Percentiles rank a stretch among this genome's conserved stretches.
Evolutionary conservation across 2,329 filamentous ascomycete genomes (phyloP).

Genomic region (Cladosporium velox): DNA sequence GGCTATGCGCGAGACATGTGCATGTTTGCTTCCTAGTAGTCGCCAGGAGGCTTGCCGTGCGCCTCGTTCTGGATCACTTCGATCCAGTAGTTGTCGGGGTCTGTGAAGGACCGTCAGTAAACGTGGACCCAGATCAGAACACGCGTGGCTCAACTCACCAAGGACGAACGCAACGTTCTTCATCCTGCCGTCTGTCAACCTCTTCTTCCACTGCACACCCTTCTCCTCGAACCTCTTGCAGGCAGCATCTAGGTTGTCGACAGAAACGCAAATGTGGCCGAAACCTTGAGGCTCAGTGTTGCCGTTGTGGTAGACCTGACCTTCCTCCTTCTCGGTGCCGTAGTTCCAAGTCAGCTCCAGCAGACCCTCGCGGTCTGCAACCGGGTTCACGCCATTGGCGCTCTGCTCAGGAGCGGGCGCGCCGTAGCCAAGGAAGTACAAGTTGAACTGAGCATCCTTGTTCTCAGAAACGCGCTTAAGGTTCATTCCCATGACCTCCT

Average conservation of each 20-base stretch:
- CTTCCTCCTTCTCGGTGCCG: slow-evolving; percentile 79
- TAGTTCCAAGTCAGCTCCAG: slow-evolving; percentile 88
- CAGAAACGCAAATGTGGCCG: slow-evolving; percentile 84
- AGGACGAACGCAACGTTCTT: slow-evolving; percentile 90
- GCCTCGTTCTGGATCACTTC: slow-evolving; percentile 76
- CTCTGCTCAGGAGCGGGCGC: slow-evolving; percentile 50
- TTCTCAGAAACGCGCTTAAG: slow-evolving; percentile 73
- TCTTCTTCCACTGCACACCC: slow-evolving; percentile 90
- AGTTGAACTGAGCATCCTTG: slow-evolving; percentile 72
- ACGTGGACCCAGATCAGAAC: background rate
- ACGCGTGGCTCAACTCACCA: slow-evolving; percentile 43
- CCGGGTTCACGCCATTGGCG: slow-evolving; percentile 58
- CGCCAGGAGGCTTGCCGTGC: slow-evolving; percentile 45
- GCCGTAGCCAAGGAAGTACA: slow-evolving; percentile 88
- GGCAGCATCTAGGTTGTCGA: slow-evolving; percentile 86
- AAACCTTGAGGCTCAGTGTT: slow-evolving; percentile 92
- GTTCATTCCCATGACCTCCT: slow-evolving; percentile 86
- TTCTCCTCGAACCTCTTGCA: slow-evolving; percentile 82
- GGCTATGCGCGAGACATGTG: background rate
- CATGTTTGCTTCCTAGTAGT: slow-evolving; percentile 21
- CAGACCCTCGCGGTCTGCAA: slow-evolving; percentile 74
- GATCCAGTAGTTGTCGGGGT: slow-evolving; percentile 82
- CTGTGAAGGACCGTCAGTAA: slow-evolving; percentile 27
- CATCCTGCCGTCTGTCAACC: slow-evolving; percentile 85
- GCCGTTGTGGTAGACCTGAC: slow-evolving; percentile 87